Evolutionary conservation across 1,284 basidiomycete species (phyloP).

Genomic region (Sanghuangporus sanghuang): DNA sequence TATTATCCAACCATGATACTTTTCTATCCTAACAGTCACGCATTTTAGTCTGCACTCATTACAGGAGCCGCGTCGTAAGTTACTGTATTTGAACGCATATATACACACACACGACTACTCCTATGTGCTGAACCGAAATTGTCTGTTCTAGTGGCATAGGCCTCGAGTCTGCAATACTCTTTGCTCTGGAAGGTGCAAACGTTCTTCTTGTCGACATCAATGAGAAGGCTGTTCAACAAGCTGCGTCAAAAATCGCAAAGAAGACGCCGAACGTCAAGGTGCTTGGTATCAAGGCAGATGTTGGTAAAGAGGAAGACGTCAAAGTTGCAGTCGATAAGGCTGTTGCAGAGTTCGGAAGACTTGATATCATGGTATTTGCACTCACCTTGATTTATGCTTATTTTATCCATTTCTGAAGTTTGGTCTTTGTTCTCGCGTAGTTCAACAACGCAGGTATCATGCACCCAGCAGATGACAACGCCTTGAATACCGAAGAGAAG

Average conservation of each 20-base stretch:
- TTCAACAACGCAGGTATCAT: slow-evolving; percentile 95
- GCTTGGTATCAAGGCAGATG: slow-evolving; percentile 77
- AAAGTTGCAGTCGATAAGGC: slow-evolving; percentile 78
- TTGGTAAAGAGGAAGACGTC: slow-evolving; percentile 83
- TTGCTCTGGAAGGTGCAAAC: slow-evolving; percentile 87
- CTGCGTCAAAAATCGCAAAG: slow-evolving; percentile 57
- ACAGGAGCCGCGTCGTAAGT: slow-evolving; percentile 84
- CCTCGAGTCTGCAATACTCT: slow-evolving; percentile 87
- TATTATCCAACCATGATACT: neutral
- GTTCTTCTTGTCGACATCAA: slow-evolving; percentile 90
- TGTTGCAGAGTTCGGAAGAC: slow-evolving; percentile 78
- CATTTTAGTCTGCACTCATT: slow-evolving; percentile 65
- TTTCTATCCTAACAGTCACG: slow-evolving; percentile 10
- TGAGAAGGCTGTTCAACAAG: slow-evolving; percentile 66
- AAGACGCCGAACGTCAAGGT: slow-evolving; percentile 70
- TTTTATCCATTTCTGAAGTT: neutral
- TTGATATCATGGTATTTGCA: slow-evolving; percentile 79
- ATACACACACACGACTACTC: neutral
- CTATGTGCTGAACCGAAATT: neutral
- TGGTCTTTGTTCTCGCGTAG: slow-evolving; percentile 31
- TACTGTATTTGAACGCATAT: slow-evolving; percentile 8
- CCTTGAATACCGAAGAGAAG: slow-evolving; percentile 90
- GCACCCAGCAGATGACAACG: slow-evolving; percentile 92
- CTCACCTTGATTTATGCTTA: neutral
- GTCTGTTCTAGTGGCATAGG: slow-evolving; percentile 73